phyloP scores from a whole-genome alignment of 306 rosid species.

The Mimosa pudica region DNA sequence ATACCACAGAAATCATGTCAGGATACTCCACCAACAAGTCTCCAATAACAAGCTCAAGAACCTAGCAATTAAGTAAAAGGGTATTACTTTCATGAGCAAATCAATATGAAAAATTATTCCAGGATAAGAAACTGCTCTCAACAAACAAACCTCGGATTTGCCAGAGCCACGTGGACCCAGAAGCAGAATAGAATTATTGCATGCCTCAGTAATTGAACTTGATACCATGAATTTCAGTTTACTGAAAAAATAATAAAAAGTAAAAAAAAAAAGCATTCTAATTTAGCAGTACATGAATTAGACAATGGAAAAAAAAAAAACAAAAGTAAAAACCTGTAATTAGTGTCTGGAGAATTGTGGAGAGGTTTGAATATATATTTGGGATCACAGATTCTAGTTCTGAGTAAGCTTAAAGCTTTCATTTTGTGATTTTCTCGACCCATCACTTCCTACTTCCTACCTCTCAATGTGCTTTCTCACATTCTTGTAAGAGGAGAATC shows the following conservation, averaged over 20 bases:
- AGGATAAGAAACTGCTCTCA: background rate
- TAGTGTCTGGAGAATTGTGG: slow-evolving; percentile 56
- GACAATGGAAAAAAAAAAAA: background rate
- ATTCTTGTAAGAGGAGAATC: no score
- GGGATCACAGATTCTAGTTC: slow-evolving; percentile 65
- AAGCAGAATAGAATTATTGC: slow-evolving; percentile 88
- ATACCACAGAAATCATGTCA: slow-evolving; percentile 76
- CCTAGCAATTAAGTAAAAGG: slow-evolving; percentile 40
- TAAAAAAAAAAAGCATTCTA: background rate
- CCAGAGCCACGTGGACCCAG: slow-evolving; percentile 95
- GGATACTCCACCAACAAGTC: slow-evolving; percentile 68
- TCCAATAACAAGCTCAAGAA: slow-evolving; percentile 76
- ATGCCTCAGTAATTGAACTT: slow-evolving; percentile 79
- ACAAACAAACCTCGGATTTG: slow-evolving; percentile 63
- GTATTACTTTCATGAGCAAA: background rate
- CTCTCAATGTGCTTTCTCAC: no score
- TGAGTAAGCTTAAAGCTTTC: slow-evolving; percentile 58
- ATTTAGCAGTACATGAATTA: background rate
- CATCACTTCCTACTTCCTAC: slow-evolving; percentile 29
- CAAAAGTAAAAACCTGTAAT: slow-evolving; percentile 48
- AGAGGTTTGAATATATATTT: slow-evolving; percentile 53
- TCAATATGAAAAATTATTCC: slow-evolving; percentile 10
- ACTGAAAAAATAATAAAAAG: slow-evolving; percentile 44
- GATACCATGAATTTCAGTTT: slow-evolving; percentile 81
- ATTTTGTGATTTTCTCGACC: slow-evolving; percentile 49